Conservation (phyloP, 1,284 basidiomycete genomes). For the Naganishia albida region DNA sequence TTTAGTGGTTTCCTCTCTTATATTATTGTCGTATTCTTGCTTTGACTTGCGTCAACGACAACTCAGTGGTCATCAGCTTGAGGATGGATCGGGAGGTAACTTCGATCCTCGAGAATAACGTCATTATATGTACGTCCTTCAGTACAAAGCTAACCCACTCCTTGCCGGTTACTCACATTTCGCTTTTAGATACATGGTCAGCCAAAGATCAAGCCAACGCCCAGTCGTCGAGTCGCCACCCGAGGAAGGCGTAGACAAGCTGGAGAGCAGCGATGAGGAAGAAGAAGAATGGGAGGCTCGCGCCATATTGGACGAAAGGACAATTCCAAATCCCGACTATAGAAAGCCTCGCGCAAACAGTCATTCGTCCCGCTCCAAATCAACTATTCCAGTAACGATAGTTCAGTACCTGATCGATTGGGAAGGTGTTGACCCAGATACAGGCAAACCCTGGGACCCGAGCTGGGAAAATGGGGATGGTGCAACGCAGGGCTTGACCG, state of each 20-base stretch:
- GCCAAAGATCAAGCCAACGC: constrained; percentile 3
- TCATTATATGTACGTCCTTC: no score
- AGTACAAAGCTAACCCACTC: no score
- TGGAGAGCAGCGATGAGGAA: constrained; percentile 3
- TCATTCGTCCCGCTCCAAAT: constrained; percentile 13
- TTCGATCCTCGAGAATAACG: no score
- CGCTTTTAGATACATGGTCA: no score
- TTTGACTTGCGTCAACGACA: no score
- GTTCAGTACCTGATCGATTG: constrained; percentile 43
- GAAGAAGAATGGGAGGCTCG: constrained; percentile 21
- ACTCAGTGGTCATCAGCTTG: neutral
- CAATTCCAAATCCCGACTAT: constrained; percentile 8
- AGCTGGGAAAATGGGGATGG: constrained; percentile 41
- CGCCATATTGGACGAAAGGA: constrained; percentile 16
- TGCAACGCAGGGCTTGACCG: constrained; percentile 37
- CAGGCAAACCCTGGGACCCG: constrained; percentile 39
- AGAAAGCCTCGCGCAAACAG: neutral
- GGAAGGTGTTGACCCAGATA: constrained; percentile 41
- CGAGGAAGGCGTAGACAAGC: neutral
- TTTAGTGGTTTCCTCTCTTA: no score
- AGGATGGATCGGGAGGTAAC: neutral
- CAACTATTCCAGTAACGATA: neutral
- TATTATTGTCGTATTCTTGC: no score
- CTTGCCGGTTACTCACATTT: no score
- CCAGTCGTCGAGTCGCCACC: neutral